These are phyloP conservation scores for Aspergillus sp. DNA, from an alignment of 2,329 filamentous ascomycete genomes.

Conservation along the genomic window DNA sequence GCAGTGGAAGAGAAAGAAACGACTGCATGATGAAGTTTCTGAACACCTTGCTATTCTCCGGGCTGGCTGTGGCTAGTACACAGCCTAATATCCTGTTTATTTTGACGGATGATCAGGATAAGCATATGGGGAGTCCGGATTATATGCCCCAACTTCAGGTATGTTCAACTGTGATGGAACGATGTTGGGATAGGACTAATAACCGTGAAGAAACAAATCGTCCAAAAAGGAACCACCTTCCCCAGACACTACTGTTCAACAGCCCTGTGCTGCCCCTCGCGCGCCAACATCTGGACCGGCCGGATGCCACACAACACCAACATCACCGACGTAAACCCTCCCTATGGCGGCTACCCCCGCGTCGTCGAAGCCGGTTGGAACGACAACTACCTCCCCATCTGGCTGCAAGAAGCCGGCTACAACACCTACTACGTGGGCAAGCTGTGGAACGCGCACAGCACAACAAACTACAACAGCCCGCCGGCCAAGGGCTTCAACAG, in stretches of 20 bases:
- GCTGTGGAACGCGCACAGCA: conserved; percentile 59
- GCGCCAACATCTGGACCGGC: conserved; percentile 58
- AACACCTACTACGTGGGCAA: conserved; percentile 66
- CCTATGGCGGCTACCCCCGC: conserved; percentile 51
- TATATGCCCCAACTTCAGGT: conserved; percentile 48
- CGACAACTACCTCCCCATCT: conserved; percentile 61
- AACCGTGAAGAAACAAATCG: conserved; percentile 46
- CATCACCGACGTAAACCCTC: conserved; percentile 46
- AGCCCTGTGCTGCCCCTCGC: conserved; percentile 59
- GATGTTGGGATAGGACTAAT: background rate
- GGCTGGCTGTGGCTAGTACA: conserved; percentile 13
- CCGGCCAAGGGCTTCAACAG: conserved; percentile 54
- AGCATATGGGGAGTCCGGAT: conserved; percentile 21
- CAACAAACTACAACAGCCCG: conserved; percentile 55
- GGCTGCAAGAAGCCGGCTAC: conserved; percentile 63
- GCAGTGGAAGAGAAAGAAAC: background rate
- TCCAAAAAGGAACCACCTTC: conserved; percentile 52
- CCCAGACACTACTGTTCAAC: conserved; percentile 55
- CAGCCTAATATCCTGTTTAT: conserved; percentile 59
- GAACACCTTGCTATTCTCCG: conserved; percentile 6
- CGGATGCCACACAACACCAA: conserved; percentile 63
- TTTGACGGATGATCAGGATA: conserved; percentile 62
- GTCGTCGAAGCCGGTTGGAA: conserved; percentile 60
- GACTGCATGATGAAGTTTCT: conserved; percentile 9
- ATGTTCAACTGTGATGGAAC: background rate